These are phyloP conservation scores for Linaria vulgaris DNA, from an alignment of 257 asterid species.

Conservation along the genomic window DNA sequence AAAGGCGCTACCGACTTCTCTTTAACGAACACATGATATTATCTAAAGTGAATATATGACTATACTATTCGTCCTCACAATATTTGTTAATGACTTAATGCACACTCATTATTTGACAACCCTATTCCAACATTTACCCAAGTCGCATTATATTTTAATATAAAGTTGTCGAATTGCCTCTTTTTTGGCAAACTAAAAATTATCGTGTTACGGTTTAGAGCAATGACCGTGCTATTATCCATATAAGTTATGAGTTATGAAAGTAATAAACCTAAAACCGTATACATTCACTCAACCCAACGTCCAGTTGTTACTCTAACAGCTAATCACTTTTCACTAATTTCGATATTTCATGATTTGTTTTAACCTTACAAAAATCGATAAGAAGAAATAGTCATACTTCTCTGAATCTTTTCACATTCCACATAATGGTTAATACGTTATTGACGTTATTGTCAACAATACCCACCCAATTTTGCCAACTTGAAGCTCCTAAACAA, in stretches of 20 bases:
- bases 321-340: constrained; percentile 12
- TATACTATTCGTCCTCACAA: too few species aligned
- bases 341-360: constrained; percentile 6
- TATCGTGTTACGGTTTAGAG: too few species aligned
- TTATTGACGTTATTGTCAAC: background rate
- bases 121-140: too few species aligned
- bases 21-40: background rate
- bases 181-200: too few species aligned
- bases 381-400: constrained; percentile 9
- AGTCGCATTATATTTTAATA: too few species aligned
- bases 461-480: background rate
- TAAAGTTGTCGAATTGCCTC: too few species aligned
- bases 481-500: too few species aligned
- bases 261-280: too few species aligned
- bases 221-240: background rate
- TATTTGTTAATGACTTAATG: too few species aligned
- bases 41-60: too few species aligned
- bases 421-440: background rate
- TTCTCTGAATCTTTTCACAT: constrained; percentile 18
- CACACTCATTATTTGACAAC: too few species aligned
- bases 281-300: constrained; percentile 22
- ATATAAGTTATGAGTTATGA: too few species aligned
- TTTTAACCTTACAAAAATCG: background rate
- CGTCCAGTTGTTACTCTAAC: constrained; percentile 36
- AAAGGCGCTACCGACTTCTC: constrained; percentile 12